Conservation (phyloP, 192 early-diverging fungal genomes). For the Coemansia sp. region DNA sequence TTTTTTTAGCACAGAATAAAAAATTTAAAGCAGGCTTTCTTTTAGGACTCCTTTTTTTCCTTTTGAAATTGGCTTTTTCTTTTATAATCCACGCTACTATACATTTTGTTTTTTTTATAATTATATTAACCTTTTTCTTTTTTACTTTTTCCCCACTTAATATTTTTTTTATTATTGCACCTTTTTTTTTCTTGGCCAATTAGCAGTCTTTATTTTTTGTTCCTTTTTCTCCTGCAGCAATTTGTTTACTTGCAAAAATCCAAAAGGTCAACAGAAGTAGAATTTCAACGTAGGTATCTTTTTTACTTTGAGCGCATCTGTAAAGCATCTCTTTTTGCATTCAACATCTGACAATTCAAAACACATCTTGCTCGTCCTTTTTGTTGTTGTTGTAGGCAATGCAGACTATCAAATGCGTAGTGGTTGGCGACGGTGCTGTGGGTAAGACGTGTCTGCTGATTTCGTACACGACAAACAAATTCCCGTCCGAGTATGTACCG, state of each 20-base stretch:
- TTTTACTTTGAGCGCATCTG: neutral
- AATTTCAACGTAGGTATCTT: neutral
- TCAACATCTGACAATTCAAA: too few species aligned
- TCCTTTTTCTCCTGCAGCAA: too few species aligned
- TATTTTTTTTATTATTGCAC: too few species aligned
- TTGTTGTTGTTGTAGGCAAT: conserved; percentile 19
- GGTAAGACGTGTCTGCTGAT: conserved; percentile 92
- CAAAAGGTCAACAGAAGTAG: too few species aligned
- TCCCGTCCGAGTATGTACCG: conserved; percentile 94
- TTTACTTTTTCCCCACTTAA: too few species aligned
- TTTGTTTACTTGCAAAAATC: too few species aligned
- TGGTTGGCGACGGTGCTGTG: conserved; percentile 78
- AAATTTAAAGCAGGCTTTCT: neutral
- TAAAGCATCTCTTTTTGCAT: neutral
- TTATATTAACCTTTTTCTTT: neutral
- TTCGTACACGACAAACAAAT: conserved; percentile 95
- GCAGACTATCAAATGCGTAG: conserved; percentile 85
- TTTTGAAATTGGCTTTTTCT: neutral
- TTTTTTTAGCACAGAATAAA: neutral
- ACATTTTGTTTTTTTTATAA: neutral
- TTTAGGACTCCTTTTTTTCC: neutral
- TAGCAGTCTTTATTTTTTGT: too few species aligned
- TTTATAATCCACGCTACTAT: neutral
- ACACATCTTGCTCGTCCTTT: neutral
- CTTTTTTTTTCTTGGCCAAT: too few species aligned